phyloP scores from a whole-genome alignment of 2,329 filamentous ascomycete species.

The Penicillium brasilianum region DNA sequence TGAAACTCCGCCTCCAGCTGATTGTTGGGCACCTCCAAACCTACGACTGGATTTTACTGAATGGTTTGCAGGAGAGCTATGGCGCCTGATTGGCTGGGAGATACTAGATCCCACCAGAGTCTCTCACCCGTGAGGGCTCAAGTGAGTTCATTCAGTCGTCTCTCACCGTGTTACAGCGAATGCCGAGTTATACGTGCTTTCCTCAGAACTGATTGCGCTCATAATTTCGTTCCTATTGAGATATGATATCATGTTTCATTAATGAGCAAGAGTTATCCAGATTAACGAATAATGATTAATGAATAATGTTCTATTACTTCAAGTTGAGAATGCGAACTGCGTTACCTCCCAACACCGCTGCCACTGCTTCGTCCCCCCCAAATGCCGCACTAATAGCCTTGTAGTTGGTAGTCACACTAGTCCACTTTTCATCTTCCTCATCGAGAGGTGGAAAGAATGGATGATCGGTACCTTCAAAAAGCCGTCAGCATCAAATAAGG shows the following conservation, averaged over 20 bases:
- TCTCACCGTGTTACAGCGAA: neutral
- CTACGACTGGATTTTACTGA: slow-evolving; percentile 49
- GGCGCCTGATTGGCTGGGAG: slow-evolving; percentile 64
- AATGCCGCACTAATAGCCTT: slow-evolving; percentile 50
- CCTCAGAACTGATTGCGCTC: neutral
- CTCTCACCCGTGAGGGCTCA: neutral
- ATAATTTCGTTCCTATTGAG: neutral
- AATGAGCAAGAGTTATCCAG: neutral
- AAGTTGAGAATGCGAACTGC: slow-evolving; percentile 50
- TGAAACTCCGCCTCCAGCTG: slow-evolving; percentile 25
- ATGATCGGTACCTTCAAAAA: slow-evolving; percentile 47
- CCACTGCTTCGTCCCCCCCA: slow-evolving; percentile 36
- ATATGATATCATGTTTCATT: slow-evolving; percentile 1
- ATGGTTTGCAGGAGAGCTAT: slow-evolving; percentile 63
- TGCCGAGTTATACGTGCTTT: neutral
- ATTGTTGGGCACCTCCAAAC: slow-evolving; percentile 14
- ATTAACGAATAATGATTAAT: neutral
- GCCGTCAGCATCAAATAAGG: slow-evolving; percentile 10
- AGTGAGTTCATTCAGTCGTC: neutral
- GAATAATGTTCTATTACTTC: slow-evolving; percentile 28
- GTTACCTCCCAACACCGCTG: slow-evolving; percentile 51
- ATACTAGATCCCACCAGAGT: slow-evolving; percentile 27
- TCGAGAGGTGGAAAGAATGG: slow-evolving; percentile 52
- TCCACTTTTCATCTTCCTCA: slow-evolving; percentile 46
- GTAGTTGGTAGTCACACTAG: slow-evolving; percentile 55